Base-by-base conservation (phyloP, 306 rosid genomes). In the Alnus rubra region DNA sequence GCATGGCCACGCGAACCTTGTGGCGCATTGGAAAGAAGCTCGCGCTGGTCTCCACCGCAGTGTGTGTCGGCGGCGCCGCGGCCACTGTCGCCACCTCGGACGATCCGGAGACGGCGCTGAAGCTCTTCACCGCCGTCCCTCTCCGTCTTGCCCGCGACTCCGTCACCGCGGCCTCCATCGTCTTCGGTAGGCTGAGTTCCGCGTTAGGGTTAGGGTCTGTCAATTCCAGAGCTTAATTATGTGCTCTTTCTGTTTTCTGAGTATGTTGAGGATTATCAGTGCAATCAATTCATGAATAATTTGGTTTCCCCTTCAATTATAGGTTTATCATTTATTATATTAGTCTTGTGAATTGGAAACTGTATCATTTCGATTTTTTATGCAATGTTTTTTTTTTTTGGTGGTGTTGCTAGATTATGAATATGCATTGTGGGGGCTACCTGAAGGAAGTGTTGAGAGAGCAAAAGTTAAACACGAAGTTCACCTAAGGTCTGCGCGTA, bases 401-500 rank as follows among this genome's bases (percentile, higher is more conserved):
- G 54, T 39, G 5, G 59, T 69, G 14, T 88, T 35, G 37, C 70
- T 87, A 95, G 98, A 95, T 82, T 95, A 92, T 65, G 97, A 92
- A 74, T 92, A 90, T 82, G 88, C 97, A 7, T 84, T 95, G 44
- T 82, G 90, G 96, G 95, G 98, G 77, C 71, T 90, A 53, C 73
- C 87, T 1, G 97, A 90, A 82, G 98, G 90, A 75, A 92, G 98
- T 84, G 75, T 5, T 62, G 93, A 91, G 79, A 86, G 88, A 88
- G 84, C 77, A 78, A 85, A 62, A 74, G 74, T 87, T 56, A 95
- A 90, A 79, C 98, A 82, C 60, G 93, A 88, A 87, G 98, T 95
- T 78, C 98, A 95, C 84, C 90, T 88, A 10, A 88, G 98, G 78
- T 95, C 98, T 9, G 98, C 98, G 1, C 87, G 78, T 69, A 95